phyloP scores from a whole-genome alignment of 208 protist genomes.

The Wallacemonas collosoma region DNA sequence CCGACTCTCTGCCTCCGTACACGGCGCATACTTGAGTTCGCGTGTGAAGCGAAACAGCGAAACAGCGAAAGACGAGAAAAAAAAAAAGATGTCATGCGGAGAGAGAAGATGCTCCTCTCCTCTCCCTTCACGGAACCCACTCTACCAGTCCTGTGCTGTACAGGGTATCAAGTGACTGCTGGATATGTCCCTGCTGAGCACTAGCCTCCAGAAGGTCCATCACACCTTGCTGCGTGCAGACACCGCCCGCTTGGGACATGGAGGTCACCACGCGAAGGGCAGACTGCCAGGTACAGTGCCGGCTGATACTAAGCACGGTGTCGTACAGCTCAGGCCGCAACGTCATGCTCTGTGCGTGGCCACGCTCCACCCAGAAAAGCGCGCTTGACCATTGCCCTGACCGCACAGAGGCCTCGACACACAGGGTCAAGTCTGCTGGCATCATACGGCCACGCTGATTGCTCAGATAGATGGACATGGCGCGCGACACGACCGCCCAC shows the following conservation, averaged over 20 bases:
- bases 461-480: constrained; percentile 71
- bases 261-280: constrained; percentile 51
- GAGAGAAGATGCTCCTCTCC: not conserved
- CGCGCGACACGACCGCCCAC: constrained; percentile 49
- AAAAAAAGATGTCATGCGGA: constrained; percentile 10
- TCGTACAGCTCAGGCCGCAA: constrained; percentile 52
- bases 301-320: constrained; percentile 40
- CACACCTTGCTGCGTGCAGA: constrained; percentile 47
- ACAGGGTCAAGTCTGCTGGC: constrained; percentile 44
- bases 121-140: constrained; percentile 39
- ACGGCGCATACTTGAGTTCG: no score
- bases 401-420: constrained; percentile 62
- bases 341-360: constrained; percentile 35
- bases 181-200: constrained; percentile 41
- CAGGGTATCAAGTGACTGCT: constrained; percentile 42
- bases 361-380: constrained; percentile 84
- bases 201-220: constrained; percentile 48
- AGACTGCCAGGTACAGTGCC: constrained; percentile 43
- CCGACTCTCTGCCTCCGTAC: no score
- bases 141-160: constrained; percentile 38
- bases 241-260: constrained; percentile 55
- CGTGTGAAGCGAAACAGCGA: no score
- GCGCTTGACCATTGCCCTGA: constrained; percentile 71
- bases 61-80: not conserved
- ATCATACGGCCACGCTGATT: constrained; percentile 50